A percentile compares a stretch with the other conserved stretches of the same genome.
Evolutionary conservation across 2,329 filamentous ascomycete species (phyloP).

Genomic region (Dactylonectria estremocensis): DNA sequence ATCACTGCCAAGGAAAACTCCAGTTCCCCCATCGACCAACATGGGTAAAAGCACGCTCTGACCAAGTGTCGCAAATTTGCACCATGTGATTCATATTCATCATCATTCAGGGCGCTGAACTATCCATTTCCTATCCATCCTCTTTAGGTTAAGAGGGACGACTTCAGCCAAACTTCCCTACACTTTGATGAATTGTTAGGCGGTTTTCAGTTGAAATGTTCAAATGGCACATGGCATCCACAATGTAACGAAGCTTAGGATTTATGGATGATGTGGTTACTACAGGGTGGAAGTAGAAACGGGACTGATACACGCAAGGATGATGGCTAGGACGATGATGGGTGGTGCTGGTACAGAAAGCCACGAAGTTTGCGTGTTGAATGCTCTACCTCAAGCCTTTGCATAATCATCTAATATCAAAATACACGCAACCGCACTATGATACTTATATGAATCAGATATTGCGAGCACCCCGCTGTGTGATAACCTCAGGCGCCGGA

Average conservation of each 20-base stretch:
- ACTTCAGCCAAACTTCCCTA: background rate
- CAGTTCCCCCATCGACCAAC: background rate
- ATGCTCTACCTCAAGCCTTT: background rate
- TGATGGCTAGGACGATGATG: constrained; percentile 14
- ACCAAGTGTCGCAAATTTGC: background rate
- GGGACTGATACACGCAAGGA: constrained; percentile 7
- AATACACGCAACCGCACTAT: background rate
- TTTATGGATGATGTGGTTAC: constrained; percentile 24
- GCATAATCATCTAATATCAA: background rate
- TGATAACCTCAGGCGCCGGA: background rate
- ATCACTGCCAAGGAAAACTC: background rate
- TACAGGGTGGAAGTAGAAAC: background rate
- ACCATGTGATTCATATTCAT: background rate
- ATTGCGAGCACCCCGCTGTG: background rate
- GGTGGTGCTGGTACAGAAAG: constrained; percentile 9
- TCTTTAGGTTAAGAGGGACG: background rate
- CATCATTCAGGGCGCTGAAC: background rate
- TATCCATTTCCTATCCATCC: background rate
- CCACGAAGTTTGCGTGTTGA: constrained; percentile 10
- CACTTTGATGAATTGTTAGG: background rate
- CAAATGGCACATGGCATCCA: constrained; percentile 4
- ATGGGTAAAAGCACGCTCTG: background rate
- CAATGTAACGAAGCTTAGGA: constrained; percentile 19
- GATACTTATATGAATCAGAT: background rate
- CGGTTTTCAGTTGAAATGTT: background rate